Base-by-base conservation (phyloP, 1,284 basidiomycete species). In the Rhodotorula sp. region DNA sequence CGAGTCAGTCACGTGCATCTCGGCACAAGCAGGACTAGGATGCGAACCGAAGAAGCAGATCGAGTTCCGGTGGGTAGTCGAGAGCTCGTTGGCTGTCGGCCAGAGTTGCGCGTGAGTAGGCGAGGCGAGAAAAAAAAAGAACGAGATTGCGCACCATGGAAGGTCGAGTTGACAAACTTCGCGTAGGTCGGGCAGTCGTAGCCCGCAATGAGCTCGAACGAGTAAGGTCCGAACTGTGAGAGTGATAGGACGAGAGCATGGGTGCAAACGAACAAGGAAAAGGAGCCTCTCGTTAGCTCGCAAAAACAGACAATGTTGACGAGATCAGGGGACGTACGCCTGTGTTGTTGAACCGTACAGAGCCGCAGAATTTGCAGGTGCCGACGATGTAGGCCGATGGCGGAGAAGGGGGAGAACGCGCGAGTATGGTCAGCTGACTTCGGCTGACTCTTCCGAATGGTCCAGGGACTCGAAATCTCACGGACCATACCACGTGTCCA, bases 171-270 rank as follows among this genome's bases (percentile, higher is more conserved):
- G 58, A 77, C 63, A 61, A 64, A 80, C 17, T 61, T 56, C 23
- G 80, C 77, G 46, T 80, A 76, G 0, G 68, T 21, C 0, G 81
- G 81, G 62, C 80, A 79, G 67, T 82, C 80, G 69, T 76, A 81
- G 19, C 71, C 79, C 2, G 74, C 69, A 7, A 81, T 55, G 25
- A 79, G 72, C 34, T 76, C 73, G 68, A 81, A 78, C 0, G 79
- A 75, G 68, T 78, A 80, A 0, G 79, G 71, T 4, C 80, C 80
- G 41, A 80, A 79, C n/a, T 74, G 58, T 78, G 77, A n/a, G 48
- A 4, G 19, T 16, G 48, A 19, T 13, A n/a, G 49, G 19, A 25
- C 13, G 52, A 27, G 10, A 27, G 27, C n/a, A 53, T 25, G 21
- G n/a, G 25, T 25, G 52, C n/a, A n/a, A 13, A 25, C 25, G 16